These are phyloP conservation scores for Macrolepiota dolichaula DNA, from an alignment of 768 basidiomycete species.

Conservation along the genomic window DNA sequence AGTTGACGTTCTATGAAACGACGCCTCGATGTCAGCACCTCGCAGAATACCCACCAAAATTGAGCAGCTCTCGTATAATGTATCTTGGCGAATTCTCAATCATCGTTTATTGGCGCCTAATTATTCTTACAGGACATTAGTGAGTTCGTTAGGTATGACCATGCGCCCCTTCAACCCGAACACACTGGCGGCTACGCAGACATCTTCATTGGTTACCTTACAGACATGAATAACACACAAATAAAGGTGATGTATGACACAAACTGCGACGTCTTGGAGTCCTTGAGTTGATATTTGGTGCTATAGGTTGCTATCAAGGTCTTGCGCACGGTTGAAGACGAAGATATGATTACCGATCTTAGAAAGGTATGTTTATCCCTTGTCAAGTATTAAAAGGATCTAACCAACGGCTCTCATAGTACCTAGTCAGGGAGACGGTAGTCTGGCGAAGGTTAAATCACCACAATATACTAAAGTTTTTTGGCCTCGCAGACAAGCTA, in stretches of 20 bases:
- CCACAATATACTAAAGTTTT: conserved; percentile 15
- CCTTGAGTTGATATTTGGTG: background rate
- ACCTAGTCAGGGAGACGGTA: conserved; percentile 14
- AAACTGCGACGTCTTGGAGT: background rate
- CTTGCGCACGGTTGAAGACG: conserved; percentile 9
- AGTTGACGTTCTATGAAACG: too few species aligned
- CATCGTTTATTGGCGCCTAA: background rate
- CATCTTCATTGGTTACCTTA: background rate
- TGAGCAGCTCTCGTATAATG: background rate
- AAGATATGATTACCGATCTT: background rate
- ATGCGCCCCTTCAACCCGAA: background rate
- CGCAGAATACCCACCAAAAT: background rate
- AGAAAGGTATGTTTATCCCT: background rate
- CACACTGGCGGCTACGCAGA: background rate
- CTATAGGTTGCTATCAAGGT: conserved; percentile 18
- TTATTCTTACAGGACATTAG: background rate
- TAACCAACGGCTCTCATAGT: conserved; percentile 2
- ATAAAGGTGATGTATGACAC: background rate
- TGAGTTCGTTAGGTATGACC: background rate
- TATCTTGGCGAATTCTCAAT: background rate
- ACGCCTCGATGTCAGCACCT: too few species aligned
- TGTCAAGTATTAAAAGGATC: background rate
- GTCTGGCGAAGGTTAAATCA: conserved; percentile 16
- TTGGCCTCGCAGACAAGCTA: conserved; percentile 7
- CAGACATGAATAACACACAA: background rate